A percentile compares a stretch with the other conserved stretches of the same genome.
These are phyloP conservation scores for Globisporangium sylvaticum DNA, from an alignment of 352 stramenopile species.

Conservation along the genomic window DNA sequence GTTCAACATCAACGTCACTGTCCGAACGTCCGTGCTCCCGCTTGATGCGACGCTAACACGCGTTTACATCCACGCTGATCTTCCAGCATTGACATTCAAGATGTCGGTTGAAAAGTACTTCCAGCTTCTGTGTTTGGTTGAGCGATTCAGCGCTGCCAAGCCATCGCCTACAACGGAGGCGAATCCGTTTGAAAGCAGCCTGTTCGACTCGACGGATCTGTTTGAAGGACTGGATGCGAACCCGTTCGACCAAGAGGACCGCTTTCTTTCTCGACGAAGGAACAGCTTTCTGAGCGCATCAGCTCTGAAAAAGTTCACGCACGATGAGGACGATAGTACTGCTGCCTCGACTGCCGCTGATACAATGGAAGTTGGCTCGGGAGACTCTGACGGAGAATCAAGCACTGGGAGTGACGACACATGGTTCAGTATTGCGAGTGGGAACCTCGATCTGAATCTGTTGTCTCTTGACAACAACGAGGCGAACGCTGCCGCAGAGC, in stretches of 20 bases:
- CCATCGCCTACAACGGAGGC: conserved; percentile 4
- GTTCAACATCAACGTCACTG: conserved; percentile 85
- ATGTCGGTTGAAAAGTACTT: conserved; percentile 84
- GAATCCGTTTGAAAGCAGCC: conserved; percentile 12
- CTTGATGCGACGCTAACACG: conserved; percentile 80
- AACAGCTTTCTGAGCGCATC: conserved; percentile 50
- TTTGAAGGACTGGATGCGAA: conserved; percentile 19
- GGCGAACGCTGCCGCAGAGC: neutral
- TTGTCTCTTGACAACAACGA: conserved; percentile 2
- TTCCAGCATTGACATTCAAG: conserved; percentile 81
- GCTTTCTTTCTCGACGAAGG: conserved; percentile 15
- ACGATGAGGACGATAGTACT: conserved; percentile 31
- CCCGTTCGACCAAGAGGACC: conserved; percentile 27
- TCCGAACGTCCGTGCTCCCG: conserved; percentile 81
- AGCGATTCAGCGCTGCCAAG: conserved; percentile 47
- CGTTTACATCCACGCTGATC: conserved; percentile 79
- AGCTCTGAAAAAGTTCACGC: conserved; percentile 45
- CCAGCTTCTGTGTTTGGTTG: conserved; percentile 54
- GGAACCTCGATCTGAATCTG: conserved; percentile 41
- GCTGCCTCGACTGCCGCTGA: conserved; percentile 13
- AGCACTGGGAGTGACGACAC: conserved; percentile 85
- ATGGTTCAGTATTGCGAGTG: conserved; percentile 86
- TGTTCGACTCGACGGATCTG: conserved; percentile 18
- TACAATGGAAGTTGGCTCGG: conserved; percentile 21
- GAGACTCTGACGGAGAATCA: conserved; percentile 54